Conservation (phyloP, 768 basidiomycete genomes). For the Pleurotus citrinopileatus region DNA sequence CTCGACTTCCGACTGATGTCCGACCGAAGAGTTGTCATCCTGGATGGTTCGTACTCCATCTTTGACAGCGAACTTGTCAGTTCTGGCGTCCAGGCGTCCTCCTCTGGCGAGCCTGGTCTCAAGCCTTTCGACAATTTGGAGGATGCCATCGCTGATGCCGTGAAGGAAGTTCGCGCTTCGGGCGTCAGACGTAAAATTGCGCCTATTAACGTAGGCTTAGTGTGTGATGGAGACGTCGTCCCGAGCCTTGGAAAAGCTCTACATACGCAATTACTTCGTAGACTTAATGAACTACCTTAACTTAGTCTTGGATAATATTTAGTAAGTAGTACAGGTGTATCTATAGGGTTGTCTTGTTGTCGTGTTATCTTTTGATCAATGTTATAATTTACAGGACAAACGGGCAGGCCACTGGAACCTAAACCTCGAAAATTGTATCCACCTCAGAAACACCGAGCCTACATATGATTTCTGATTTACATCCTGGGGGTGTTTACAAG, state of each 20-base stretch:
- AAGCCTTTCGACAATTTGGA: slow-evolving; percentile 61
- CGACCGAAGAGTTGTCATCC: slow-evolving; percentile 59
- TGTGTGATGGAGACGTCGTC: slow-evolving; percentile 53
- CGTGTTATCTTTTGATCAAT: background rate
- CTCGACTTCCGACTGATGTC: slow-evolving; percentile 79
- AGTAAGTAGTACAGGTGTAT: slow-evolving; percentile 6
- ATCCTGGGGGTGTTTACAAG: too few species aligned
- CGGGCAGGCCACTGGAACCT: too few species aligned
- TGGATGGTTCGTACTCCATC: slow-evolving; percentile 72
- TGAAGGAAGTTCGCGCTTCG: slow-evolving; percentile 36
- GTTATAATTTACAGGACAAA: background rate
- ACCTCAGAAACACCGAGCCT: too few species aligned
- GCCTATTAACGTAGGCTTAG: slow-evolving; percentile 57
- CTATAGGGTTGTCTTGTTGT: slow-evolving; percentile 7
- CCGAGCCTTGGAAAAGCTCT: slow-evolving; percentile 45
- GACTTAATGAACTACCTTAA: slow-evolving; percentile 15
- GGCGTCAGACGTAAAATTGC: slow-evolving; percentile 42
- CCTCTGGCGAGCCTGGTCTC: slow-evolving; percentile 34
- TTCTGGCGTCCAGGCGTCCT: background rate
- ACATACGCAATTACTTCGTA: slow-evolving; percentile 42
- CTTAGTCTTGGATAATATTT: slow-evolving; percentile 12
- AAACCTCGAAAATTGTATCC: too few species aligned
- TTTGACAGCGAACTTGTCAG: slow-evolving; percentile 27
- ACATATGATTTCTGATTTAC: too few species aligned
- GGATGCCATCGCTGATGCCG: slow-evolving; percentile 45